Conservation (phyloP, 1,139 yeast genomes). For the Hanseniaspora uvarum region DNA sequence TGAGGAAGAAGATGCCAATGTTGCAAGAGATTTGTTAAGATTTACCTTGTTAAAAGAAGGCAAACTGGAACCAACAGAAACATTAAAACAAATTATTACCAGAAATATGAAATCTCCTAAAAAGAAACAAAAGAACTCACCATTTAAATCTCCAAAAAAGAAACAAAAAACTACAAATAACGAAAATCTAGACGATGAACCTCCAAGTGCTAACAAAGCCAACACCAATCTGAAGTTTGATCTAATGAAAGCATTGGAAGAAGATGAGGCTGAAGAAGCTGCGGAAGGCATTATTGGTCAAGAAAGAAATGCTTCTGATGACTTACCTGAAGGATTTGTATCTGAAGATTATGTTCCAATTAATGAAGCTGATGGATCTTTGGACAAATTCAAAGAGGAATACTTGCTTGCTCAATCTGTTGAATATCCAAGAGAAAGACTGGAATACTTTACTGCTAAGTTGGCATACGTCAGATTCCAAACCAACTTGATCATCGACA, state of each 20-base stretch:
- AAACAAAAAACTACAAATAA: conserved; percentile 18
- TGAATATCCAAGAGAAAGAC: conserved; percentile 43
- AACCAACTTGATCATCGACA: conserved; percentile 40
- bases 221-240: conserved; percentile 2
- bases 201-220: not conserved
- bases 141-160: conserved; percentile 31
- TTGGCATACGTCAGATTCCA: conserved; percentile 40
- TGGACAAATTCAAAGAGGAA: not conserved
- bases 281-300: not conserved
- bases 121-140: conserved; percentile 23
- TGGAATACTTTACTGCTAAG: conserved; percentile 37
- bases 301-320: not conserved
- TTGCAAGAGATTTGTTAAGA: conserved; percentile 76
- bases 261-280: conserved; percentile 17
- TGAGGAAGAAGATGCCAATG: conserved; percentile 67
- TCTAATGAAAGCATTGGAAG: conserved; percentile 12
- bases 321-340: not conserved
- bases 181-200: not conserved
- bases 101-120: conserved; percentile 25
- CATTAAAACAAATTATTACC: conserved; percentile 16
- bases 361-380: conserved; percentile 18
- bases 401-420: conserved; percentile 29
- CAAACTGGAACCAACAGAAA: conserved; percentile 23
- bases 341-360: not conserved
- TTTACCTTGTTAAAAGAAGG: conserved; percentile 57